A percentile compares a stretch with the other conserved stretches of the same genome.
These are phyloP conservation scores for Solanum etuberosum DNA, from an alignment of 257 asterid species.

Conservation along the genomic window DNA sequence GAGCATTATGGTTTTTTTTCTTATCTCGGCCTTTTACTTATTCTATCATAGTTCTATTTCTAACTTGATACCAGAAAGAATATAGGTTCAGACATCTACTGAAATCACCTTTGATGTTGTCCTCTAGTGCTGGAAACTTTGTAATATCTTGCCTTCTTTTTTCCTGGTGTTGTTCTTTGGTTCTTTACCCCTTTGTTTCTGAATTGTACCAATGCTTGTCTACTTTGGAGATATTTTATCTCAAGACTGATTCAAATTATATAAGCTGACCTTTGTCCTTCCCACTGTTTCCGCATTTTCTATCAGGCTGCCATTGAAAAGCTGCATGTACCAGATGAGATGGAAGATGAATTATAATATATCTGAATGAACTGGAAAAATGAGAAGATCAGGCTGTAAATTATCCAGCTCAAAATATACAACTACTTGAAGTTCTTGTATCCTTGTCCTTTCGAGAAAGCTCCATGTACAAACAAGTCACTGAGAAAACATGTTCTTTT, in stretches of 20 bases:
- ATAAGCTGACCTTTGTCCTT: not conserved
- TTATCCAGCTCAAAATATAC: slow-evolving; percentile 3
- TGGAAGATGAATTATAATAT: slow-evolving; percentile 51
- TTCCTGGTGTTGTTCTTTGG: not conserved
- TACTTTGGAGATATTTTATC: not conserved
- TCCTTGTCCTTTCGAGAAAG: slow-evolving; percentile 25
- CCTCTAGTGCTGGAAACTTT: not conserved
- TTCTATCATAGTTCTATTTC: not conserved
- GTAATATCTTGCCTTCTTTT: not conserved
- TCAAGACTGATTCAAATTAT: not conserved
- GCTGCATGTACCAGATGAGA: slow-evolving; percentile 86
- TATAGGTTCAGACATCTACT: not conserved
- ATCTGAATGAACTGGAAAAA: not conserved
- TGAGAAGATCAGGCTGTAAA: slow-evolving; percentile 1
- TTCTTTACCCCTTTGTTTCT: not conserved
- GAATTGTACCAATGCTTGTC: not conserved
- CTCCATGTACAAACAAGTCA: not conserved
- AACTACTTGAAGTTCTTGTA: slow-evolving; percentile 1
- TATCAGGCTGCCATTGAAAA: slow-evolving; percentile 82
- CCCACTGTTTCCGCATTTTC: not conserved
- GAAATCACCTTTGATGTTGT: not conserved
- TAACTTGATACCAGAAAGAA: not conserved
- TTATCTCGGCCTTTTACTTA: not conserved
- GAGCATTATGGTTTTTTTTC: not conserved
- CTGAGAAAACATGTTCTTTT: not conserved